Conservation (phyloP, 1,284 basidiomycete species). For the Ustilago sp. region DNA sequence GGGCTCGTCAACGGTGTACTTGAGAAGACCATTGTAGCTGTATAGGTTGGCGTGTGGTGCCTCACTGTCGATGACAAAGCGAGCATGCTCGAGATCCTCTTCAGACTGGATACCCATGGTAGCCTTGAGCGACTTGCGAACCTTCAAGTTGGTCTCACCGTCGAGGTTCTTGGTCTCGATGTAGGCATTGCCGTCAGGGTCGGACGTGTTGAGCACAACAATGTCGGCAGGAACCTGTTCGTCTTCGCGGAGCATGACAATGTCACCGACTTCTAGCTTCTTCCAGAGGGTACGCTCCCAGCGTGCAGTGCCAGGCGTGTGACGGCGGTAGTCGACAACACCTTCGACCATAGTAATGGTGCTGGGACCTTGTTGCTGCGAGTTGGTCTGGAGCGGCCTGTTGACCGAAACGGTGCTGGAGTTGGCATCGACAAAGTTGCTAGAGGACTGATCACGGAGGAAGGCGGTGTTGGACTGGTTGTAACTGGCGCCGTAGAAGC, state of each 20-base stretch:
- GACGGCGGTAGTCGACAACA: slow-evolving; percentile 78
- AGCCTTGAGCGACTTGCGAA: slow-evolving; percentile 80
- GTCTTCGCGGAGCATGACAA: slow-evolving; percentile 89
- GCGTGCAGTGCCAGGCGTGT: slow-evolving; percentile 78
- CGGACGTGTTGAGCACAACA: slow-evolving; percentile 80
- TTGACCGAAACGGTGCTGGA: slow-evolving; percentile 36
- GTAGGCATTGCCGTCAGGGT: slow-evolving; percentile 71
- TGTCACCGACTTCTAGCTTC: slow-evolving; percentile 96
- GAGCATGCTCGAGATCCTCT: slow-evolving; percentile 87
- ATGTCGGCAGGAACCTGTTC: slow-evolving; percentile 97
- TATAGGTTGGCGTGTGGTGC: slow-evolving; percentile 94
- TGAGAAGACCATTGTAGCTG: slow-evolving; percentile 85
- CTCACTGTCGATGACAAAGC: slow-evolving; percentile 90
- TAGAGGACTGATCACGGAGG: slow-evolving; percentile 3
- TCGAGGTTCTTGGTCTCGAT: slow-evolving; percentile 86
- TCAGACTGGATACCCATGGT: slow-evolving; percentile 84
- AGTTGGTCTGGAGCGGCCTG: slow-evolving; percentile 24
- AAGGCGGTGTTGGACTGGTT: slow-evolving; percentile 26
- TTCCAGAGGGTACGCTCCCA: slow-evolving; percentile 99
- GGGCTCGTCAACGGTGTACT: slow-evolving; percentile 72
- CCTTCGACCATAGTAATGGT: slow-evolving; percentile 38
- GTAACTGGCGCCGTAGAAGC: slow-evolving; percentile 32
- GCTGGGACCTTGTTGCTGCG: slow-evolving; percentile 24
- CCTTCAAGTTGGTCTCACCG: slow-evolving; percentile 96
- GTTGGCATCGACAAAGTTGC: slow-evolving; percentile 17